Percentiles rank a stretch among this genome's conserved stretches.
Conservation (phyloP, 2,329 filamentous ascomycete genomes). For the Xylariales sp. region DNA sequence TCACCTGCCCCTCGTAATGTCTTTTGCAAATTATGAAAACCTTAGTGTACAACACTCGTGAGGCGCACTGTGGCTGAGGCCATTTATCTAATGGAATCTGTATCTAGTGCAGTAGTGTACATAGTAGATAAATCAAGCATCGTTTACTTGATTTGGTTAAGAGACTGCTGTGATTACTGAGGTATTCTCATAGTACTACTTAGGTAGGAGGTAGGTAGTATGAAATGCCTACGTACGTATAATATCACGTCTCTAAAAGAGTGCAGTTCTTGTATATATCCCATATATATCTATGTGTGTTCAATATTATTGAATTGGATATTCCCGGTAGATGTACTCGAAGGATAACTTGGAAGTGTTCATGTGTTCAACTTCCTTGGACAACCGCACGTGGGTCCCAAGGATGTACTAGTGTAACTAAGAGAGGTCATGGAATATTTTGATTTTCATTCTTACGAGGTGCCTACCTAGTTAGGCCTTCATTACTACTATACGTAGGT, state of each 20-base stretch:
- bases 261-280: not conserved
- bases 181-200: too few relatives aligned
- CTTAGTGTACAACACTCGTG: not conserved
- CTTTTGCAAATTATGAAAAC: slow-evolving; percentile 19
- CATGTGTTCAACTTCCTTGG: not conserved
- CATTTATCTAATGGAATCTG: not conserved
- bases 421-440: not conserved
- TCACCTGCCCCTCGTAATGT: slow-evolving; percentile 4
- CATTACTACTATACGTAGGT: not conserved
- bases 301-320: not conserved
- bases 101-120: not conserved
- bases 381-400: not conserved
- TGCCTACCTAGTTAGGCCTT: not conserved
- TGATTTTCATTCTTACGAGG: not conserved
- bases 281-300: too few relatives aligned
- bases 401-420: too few relatives aligned
- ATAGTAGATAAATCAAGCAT: not conserved
- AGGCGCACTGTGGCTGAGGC: slow-evolving; percentile 31
- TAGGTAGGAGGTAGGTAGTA: too few relatives aligned
- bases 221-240: not conserved
- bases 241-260: not conserved
- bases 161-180: too few relatives aligned
- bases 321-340: not conserved
- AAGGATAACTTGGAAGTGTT: too few relatives aligned
- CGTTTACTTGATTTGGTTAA: not conserved